Evolutionary conservation across 768 basidiomycete species (phyloP).

Genomic region (Clitopilus passeckerianus): DNA sequence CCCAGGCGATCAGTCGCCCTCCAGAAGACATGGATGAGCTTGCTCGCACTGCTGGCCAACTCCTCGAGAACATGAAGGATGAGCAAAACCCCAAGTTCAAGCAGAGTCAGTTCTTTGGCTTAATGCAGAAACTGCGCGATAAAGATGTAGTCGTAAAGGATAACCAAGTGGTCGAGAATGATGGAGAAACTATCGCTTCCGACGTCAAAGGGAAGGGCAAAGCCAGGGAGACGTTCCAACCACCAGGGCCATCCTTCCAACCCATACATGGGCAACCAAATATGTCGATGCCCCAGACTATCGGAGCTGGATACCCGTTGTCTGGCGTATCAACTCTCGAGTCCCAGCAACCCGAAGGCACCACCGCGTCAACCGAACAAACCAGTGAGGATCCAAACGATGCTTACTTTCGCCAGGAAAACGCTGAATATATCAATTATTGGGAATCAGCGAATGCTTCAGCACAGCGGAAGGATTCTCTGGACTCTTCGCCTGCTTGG

Average conservation of each 20-base stretch:
- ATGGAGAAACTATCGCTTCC: conserved; percentile 5
- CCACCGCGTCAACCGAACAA: background rate
- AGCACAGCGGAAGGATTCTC: background rate
- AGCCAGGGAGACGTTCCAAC: background rate
- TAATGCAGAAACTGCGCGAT: conserved; percentile 85
- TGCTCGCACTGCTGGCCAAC: conserved; percentile 71
- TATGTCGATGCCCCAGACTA: background rate
- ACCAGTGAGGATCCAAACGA: conserved; percentile 44
- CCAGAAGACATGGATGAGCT: conserved; percentile 60
- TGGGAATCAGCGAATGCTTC: conserved; percentile 33
- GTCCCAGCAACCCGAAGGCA: background rate
- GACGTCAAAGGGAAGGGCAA: conserved; percentile 1
- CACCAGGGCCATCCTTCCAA: conserved; percentile 5
- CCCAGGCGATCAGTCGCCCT: conserved; percentile 11
- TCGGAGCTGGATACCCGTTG: background rate
- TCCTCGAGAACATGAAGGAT: conserved; percentile 70
- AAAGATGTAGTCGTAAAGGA: conserved; percentile 74
- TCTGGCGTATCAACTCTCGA: background rate
- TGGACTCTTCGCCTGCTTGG: conserved; percentile 8
- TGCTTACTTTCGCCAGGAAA: conserved; percentile 68
- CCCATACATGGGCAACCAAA: background rate
- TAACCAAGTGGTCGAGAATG: conserved; percentile 65
- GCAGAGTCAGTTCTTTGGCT: conserved; percentile 76
- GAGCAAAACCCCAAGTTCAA: conserved; percentile 83
- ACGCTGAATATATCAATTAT: conserved; percentile 57